Evolutionary conservation across 305 asterid genomes (phyloP).

Genomic region (Fraxinus albicans): DNA sequence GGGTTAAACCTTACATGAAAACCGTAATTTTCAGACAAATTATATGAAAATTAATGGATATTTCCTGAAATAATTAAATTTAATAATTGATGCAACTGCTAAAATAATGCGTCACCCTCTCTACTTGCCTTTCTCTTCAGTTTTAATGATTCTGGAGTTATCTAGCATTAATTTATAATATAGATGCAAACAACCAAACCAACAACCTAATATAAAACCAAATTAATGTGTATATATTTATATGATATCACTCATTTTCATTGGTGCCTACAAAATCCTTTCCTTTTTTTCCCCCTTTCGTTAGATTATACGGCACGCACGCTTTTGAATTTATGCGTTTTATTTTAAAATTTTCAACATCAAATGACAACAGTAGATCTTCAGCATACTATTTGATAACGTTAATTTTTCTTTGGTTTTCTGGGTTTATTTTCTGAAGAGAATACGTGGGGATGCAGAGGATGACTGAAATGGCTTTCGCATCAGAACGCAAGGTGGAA

Average conservation of each 20-base stretch:
- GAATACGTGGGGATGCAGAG: neutral
- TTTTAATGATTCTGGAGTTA: neutral
- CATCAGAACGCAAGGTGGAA: neutral
- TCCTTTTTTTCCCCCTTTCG: neutral
- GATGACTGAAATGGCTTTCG: neutral
- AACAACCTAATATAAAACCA: neutral
- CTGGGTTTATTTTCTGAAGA: neutral
- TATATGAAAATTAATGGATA: neutral
- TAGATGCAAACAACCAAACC: neutral
- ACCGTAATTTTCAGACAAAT: neutral
- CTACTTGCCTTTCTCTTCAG: neutral
- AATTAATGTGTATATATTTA: neutral
- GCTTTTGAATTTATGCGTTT: constrained; percentile 9
- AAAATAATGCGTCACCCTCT: neutral
- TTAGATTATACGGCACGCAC: constrained; percentile 7
- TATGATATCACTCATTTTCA: neutral
- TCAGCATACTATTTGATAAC: neutral
- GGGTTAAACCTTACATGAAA: neutral
- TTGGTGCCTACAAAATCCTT: neutral
- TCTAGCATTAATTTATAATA: neutral
- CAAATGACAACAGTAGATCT: constrained; percentile 20
- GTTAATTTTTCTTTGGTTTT: neutral
- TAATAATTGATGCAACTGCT: neutral
- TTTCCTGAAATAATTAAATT: neutral
- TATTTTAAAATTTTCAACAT: constrained; percentile 21